These are phyloP conservation scores for Citrus cavaleriei DNA, from an alignment of 345 rosid species.

Conservation along the genomic window DNA sequence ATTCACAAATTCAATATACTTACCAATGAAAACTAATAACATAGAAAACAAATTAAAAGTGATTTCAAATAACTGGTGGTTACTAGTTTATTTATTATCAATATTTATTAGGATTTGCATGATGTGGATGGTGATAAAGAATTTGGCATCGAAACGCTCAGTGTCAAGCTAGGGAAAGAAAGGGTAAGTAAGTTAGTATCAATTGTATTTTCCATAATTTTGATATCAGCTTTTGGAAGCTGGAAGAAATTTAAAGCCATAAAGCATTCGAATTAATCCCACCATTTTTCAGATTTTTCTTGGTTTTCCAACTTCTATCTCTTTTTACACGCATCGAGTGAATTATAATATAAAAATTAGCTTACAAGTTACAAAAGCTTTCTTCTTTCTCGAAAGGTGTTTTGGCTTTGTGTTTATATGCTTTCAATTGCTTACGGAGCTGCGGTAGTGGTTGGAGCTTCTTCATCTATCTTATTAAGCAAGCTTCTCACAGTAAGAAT, in stretches of 20 bases:
- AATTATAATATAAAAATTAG: too few relatives aligned
- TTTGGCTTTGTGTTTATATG: constrained; percentile 31
- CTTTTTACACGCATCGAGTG: background rate
- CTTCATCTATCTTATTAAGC: constrained; percentile 12
- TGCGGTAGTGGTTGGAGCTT: constrained; percentile 22
- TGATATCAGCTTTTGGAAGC: background rate
- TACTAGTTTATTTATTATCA: background rate
- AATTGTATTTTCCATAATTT: background rate
- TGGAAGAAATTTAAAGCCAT: background rate
- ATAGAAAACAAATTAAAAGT: too few relatives aligned
- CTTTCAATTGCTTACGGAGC: constrained; percentile 30
- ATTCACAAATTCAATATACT: background rate
- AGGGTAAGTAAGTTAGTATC: constrained; percentile 9
- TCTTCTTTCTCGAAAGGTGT: constrained; percentile 9
- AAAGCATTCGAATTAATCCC: background rate
- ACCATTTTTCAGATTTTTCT: background rate
- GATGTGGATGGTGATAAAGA: constrained; percentile 33
- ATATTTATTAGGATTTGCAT: constrained; percentile 27
- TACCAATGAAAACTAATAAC: background rate
- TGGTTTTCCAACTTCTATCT: background rate
- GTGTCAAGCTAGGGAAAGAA: constrained; percentile 24
- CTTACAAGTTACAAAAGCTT: background rate
- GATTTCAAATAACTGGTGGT: background rate
- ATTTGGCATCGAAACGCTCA: constrained; percentile 28
- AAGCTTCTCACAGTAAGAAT: constrained; percentile 21